Evolutionary conservation across 2,329 filamentous ascomycete genomes (phyloP).

Genomic region (Aureobasidium pullulans): DNA sequence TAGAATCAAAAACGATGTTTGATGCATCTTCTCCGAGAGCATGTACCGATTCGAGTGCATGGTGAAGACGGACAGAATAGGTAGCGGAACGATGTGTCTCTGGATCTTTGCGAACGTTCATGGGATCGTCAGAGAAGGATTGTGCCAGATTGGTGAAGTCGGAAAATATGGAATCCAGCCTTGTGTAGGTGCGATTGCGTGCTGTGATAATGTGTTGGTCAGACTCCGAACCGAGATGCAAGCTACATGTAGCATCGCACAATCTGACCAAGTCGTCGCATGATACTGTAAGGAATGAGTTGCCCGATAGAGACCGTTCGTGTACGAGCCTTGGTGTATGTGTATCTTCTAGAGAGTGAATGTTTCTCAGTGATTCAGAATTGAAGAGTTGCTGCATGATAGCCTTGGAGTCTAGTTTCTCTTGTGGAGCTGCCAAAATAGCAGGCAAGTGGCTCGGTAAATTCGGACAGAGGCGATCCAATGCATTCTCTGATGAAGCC

Average conservation of each 20-base stretch:
- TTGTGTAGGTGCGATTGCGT: neutral
- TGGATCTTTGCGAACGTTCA: neutral
- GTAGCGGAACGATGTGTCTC: neutral
- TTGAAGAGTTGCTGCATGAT: slow-evolving; percentile 50
- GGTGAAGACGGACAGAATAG: neutral
- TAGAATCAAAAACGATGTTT: slow-evolving; percentile 2
- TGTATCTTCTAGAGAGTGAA: neutral
- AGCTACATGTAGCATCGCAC: neutral
- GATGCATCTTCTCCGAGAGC: neutral
- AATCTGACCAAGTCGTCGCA: neutral
- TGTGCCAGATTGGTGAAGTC: neutral
- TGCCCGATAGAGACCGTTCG: neutral
- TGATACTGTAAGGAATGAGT: neutral
- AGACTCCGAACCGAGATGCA: neutral
- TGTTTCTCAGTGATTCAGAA: slow-evolving; percentile 14
- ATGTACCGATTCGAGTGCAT: neutral
- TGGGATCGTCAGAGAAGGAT: slow-evolving; percentile 1
- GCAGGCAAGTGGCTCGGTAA: slow-evolving; percentile 19
- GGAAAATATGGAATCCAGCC: neutral
- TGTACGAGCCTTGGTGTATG: no score
- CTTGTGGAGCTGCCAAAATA: neutral
- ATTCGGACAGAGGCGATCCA: slow-evolving; percentile 56
- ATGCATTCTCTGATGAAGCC: slow-evolving; percentile 66
- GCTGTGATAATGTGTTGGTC: neutral
- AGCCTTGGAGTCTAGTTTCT: slow-evolving; percentile 45